Percentiles rank a stretch among this genome's conserved stretches.
phyloP scores from a whole-genome alignment of 139 green algal genomes.

The Chlorella ohadii region DNA sequence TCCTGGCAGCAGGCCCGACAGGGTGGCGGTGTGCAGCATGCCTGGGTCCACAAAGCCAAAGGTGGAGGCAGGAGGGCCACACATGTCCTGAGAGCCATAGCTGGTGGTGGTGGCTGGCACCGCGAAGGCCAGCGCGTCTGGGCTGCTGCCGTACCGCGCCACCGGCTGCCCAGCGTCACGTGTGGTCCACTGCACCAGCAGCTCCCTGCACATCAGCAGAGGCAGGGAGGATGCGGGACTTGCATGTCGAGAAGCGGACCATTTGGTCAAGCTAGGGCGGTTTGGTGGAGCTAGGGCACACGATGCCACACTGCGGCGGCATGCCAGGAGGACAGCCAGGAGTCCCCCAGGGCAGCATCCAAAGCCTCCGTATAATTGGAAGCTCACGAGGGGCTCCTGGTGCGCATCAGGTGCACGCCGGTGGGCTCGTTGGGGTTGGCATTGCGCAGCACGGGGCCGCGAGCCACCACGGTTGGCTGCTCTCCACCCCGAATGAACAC shows the following conservation, averaged over 20 bases:
- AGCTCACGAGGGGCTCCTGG: not conserved
- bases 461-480: constrained; percentile 36
- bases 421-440: constrained; percentile 26
- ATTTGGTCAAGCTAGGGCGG: too few species aligned
- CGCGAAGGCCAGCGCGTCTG: constrained; percentile 19
- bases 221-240: too few species aligned
- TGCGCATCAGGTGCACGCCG: constrained; percentile 19
- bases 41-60: constrained; percentile 72
- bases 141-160: constrained; percentile 29
- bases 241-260: too few species aligned
- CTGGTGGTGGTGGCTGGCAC: constrained; percentile 16
- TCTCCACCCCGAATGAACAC: constrained; percentile 57
- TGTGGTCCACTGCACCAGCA: constrained; percentile 36
- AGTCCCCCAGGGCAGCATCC: not conserved
- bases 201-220: constrained; percentile 40
- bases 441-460: constrained; percentile 32
- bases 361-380: not conserved
- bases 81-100: constrained; percentile 53
- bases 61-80: constrained; percentile 44
- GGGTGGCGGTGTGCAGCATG: constrained; percentile 55
- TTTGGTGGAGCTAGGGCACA: too few species aligned
- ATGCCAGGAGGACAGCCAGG: too few species aligned
- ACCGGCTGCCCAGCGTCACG: constrained; percentile 3
- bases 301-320: too few species aligned
- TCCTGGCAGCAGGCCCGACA: constrained; percentile 61